Conservation (phyloP, 1,284 basidiomycete species). For the Cerioporus squamosus region DNA sequence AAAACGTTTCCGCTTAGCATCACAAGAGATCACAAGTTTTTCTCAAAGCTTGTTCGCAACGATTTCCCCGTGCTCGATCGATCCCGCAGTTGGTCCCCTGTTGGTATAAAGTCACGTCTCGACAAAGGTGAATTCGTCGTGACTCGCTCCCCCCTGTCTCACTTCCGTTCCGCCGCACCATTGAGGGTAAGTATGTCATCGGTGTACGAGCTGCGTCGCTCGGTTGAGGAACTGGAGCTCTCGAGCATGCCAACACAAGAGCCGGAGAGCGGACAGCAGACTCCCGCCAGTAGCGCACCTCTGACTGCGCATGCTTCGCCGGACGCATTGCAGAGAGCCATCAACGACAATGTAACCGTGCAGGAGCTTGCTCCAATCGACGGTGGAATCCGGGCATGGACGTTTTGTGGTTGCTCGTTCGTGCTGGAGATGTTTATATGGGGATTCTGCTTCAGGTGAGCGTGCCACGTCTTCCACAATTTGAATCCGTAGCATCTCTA, state of each 20-base stretch:
- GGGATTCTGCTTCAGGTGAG: conserved; percentile 32
- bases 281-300: conserved; percentile 1
- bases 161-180: background rate
- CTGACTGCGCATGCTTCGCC: conserved; percentile 15
- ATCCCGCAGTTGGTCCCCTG: background rate
- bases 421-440: conserved; percentile 43
- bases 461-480: no score
- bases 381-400: conserved; percentile 18
- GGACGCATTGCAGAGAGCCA: conserved; percentile 4
- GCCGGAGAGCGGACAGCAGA: conserved; percentile 14
- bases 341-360: conserved; percentile 14
- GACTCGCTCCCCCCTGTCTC: background rate
- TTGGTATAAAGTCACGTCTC: no score
- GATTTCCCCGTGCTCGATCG: background rate
- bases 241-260: conserved; percentile 2
- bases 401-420: conserved; percentile 20
- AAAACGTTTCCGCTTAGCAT: no score
- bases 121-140: no score
- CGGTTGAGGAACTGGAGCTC: conserved; percentile 7
- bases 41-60: no score
- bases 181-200: background rate
- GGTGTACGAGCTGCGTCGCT: background rate
- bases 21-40: no score
- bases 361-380: conserved; percentile 23
- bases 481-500: no score